A percentile compares a stretch with the other conserved stretches of the same genome.
These are phyloP conservation scores for Fusarium tjaetaba DNA, from an alignment of 2,329 filamentous ascomycete genomes.

Conservation along the genomic window DNA sequence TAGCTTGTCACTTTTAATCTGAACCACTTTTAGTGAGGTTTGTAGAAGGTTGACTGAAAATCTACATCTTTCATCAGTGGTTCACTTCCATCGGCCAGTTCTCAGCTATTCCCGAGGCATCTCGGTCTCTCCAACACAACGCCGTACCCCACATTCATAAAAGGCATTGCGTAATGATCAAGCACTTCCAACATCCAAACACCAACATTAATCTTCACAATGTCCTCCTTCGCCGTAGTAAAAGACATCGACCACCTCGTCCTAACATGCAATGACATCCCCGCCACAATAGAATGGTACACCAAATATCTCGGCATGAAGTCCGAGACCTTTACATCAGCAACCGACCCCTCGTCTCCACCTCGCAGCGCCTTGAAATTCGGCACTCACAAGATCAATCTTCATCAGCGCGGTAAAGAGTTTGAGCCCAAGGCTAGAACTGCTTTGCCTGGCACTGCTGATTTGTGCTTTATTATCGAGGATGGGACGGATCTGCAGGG, in stretches of 20 bases:
- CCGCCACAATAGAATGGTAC: conserved; percentile 64
- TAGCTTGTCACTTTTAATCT: too few species aligned
- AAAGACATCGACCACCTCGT: conserved; percentile 69
- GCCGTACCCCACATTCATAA: not conserved
- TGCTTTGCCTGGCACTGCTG: conserved; percentile 65
- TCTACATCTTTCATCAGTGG: too few species aligned
- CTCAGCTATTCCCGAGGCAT: not conserved
- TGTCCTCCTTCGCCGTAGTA: conserved; percentile 43
- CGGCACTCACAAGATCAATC: conserved; percentile 69
- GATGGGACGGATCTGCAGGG: conserved; percentile 55
- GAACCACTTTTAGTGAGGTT: fast-evolving
- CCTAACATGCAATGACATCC: conserved; percentile 64
- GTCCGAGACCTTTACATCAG: conserved; percentile 59
- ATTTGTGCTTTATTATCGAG: conserved; percentile 68
- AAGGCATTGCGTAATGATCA: not conserved
- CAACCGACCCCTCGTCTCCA: conserved; percentile 44
- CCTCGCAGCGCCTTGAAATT: conserved; percentile 64
- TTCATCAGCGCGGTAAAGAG: conserved; percentile 66
- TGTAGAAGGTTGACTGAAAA: too few species aligned
- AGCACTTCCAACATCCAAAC: not conserved
- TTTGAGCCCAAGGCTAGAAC: conserved; percentile 67
- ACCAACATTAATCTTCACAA: not conserved
- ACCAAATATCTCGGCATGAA: conserved; percentile 66
- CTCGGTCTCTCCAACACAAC: not conserved
- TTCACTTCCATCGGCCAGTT: not conserved